Evolutionary conservation across 306 rosid species (phyloP).

Genomic region (Styphnolobium japonicum): DNA sequence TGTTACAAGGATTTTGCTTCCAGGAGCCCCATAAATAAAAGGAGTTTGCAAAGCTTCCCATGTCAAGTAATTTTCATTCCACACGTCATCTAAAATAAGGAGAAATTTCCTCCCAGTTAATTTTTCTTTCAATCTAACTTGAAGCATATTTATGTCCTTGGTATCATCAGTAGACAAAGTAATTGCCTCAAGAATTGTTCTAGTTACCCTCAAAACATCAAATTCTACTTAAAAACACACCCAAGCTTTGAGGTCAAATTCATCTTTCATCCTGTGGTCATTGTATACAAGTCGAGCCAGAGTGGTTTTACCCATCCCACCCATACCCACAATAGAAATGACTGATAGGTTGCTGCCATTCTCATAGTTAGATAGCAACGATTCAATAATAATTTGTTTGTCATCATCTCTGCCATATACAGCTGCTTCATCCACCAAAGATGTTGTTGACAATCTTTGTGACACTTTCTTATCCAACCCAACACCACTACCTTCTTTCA

Average conservation of each 20-base stretch:
- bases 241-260: too few species aligned
- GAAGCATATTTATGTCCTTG: not conserved
- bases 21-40: constrained; percentile 6
- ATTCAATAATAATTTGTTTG: not conserved
- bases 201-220: not conserved
- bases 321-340: too few species aligned
- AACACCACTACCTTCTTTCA: not conserved
- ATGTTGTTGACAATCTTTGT: not conserved
- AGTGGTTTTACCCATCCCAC: too few species aligned
- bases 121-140: not conserved
- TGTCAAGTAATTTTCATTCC: constrained; percentile 6
- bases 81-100: constrained; percentile 33
- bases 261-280: too few species aligned
- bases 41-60: constrained; percentile 18
- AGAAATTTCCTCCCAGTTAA: constrained; percentile 3
- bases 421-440: not conserved
- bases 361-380: not conserved
- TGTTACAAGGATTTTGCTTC: constrained; percentile 31
- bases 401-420: constrained; percentile 25
- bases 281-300: too few species aligned
- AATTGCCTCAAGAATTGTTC: not conserved
- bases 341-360: too few species aligned
- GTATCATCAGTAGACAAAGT: not conserved
- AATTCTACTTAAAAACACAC: too few species aligned
- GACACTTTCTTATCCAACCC: not conserved